phyloP scores from a whole-genome alignment of 495 filamentous ascomycete species.

The Entonaema liquescens region DNA sequence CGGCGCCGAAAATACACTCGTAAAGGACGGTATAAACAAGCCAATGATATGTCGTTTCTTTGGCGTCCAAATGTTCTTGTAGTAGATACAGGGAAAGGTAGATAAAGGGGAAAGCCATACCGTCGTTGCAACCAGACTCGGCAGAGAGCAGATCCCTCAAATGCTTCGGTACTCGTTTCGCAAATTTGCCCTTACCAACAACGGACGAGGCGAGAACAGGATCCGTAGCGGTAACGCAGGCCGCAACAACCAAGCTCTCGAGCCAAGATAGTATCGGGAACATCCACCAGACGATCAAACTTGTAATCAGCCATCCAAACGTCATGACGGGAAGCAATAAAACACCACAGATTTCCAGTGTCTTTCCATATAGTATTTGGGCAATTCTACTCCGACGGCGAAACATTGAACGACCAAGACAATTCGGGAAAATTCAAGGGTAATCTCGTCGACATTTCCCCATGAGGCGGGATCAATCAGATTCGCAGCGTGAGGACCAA shows the following conservation, averaged over 20 bases:
- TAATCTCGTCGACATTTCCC: constrained; percentile 95
- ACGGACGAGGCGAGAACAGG: constrained; percentile 97
- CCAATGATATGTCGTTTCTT: constrained; percentile 83
- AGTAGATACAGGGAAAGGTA: constrained; percentile 92
- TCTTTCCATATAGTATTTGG: constrained; percentile 96
- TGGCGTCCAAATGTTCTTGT: constrained; percentile 72
- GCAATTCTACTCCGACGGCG: constrained; percentile 97
- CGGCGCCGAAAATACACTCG: constrained; percentile 91
- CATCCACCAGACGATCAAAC: constrained; percentile 98
- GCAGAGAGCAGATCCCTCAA: constrained; percentile 93
- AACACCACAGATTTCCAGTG: constrained; percentile 95
- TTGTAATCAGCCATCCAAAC: constrained; percentile 93
- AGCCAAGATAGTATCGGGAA: constrained; percentile 83
- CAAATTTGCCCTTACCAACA: constrained; percentile 98
- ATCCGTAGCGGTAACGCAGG: constrained; percentile 97
- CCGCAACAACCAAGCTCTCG: constrained; percentile 83
- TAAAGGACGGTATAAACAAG: constrained; percentile 91
- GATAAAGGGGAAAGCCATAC: constrained; percentile 99
- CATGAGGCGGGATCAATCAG: constrained; percentile 85
- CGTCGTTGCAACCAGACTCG: constrained; percentile 99
- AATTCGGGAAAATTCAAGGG: constrained; percentile 95
- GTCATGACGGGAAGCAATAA: constrained; percentile 96
- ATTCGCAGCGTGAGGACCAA: constrained; percentile 93
- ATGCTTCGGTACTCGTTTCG: constrained; percentile 96
- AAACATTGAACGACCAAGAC: constrained; percentile 99